phyloP scores from a whole-genome alignment of 1,284 basidiomycete genomes.

The Erythrobasidium hasegawianum region DNA sequence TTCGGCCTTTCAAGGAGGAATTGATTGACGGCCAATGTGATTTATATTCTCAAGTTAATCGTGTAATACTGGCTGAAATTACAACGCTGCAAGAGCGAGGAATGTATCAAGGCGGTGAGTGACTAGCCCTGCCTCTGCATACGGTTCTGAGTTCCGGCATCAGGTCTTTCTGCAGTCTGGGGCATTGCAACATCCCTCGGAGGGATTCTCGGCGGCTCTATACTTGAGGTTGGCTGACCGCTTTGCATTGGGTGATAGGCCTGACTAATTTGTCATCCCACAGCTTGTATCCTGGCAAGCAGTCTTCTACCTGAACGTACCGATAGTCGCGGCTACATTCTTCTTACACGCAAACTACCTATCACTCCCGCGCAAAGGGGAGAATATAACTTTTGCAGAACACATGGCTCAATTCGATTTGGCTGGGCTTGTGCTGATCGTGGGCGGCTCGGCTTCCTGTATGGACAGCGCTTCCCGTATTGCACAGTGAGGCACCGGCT shows the following conservation, averaged over 20 bases:
- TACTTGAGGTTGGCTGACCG: not conserved
- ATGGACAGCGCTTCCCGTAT: not conserved
- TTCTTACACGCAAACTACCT: not conserved
- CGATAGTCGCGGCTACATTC: conserved; percentile 1
- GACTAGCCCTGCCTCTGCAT: too few relatives aligned
- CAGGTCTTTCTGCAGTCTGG: conserved; percentile 12
- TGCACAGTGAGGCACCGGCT: not conserved
- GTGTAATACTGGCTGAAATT: conserved; percentile 30
- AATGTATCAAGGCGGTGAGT: conserved; percentile 26
- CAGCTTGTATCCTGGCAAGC: conserved; percentile 9
- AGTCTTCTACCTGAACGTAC: conserved; percentile 20
- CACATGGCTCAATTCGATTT: conserved; percentile 13
- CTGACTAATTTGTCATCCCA: not conserved
- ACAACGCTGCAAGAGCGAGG: conserved; percentile 24
- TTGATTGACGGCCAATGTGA: too few relatives aligned
- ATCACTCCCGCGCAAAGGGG: not conserved
- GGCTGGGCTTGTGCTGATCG: conserved; percentile 14
- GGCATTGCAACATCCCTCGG: conserved; percentile 11
- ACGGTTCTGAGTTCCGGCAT: too few relatives aligned
- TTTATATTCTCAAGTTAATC: too few relatives aligned
- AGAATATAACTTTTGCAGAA: conserved; percentile 7
- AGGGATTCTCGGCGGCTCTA: conserved; percentile 15
- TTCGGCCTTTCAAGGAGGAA: not conserved
- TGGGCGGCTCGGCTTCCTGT: conserved; percentile 20
- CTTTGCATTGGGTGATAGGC: not conserved